Conservation (phyloP, 768 basidiomycete species). For the Hypholoma fasciculare region DNA sequence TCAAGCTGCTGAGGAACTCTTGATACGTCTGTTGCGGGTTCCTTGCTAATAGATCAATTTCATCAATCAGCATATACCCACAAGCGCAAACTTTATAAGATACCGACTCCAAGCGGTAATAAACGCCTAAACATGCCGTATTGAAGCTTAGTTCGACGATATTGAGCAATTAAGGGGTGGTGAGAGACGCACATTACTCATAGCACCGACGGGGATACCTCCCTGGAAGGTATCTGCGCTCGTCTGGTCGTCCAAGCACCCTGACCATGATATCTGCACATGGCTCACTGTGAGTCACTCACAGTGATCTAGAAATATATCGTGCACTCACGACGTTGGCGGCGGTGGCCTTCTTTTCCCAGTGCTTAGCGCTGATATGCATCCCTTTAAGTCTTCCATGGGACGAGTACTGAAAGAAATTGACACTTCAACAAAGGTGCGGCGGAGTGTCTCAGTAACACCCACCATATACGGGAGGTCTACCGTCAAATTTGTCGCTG, state of each 20-base stretch:
- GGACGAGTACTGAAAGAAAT: slow-evolving; percentile 50
- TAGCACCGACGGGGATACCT: slow-evolving; percentile 72
- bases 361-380: slow-evolving; percentile 33
- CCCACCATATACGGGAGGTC: slow-evolving; percentile 53
- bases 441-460: background rate
- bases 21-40: slow-evolving; percentile 66
- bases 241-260: slow-evolving; percentile 69
- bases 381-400: slow-evolving; percentile 51
- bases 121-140: slow-evolving; percentile 51
- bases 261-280: slow-evolving; percentile 67
- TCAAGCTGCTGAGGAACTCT: slow-evolving; percentile 56
- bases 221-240: slow-evolving; percentile 70
- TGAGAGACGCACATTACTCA: slow-evolving; percentile 63
- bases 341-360: slow-evolving; percentile 47
- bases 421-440: background rate
- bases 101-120: slow-evolving; percentile 47
- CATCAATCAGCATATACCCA: background rate
- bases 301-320: background rate
- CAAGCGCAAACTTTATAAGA: background rate
- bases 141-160: background rate
- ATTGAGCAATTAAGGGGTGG: background rate
- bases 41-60: slow-evolving; percentile 25
- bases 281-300: background rate
- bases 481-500: slow-evolving; percentile 11
- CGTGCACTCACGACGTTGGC: slow-evolving; percentile 66